These are phyloP conservation scores for Aspergillus arachidicola DNA, from an alignment of 2,329 filamentous ascomycete species.

Conservation along the genomic window DNA sequence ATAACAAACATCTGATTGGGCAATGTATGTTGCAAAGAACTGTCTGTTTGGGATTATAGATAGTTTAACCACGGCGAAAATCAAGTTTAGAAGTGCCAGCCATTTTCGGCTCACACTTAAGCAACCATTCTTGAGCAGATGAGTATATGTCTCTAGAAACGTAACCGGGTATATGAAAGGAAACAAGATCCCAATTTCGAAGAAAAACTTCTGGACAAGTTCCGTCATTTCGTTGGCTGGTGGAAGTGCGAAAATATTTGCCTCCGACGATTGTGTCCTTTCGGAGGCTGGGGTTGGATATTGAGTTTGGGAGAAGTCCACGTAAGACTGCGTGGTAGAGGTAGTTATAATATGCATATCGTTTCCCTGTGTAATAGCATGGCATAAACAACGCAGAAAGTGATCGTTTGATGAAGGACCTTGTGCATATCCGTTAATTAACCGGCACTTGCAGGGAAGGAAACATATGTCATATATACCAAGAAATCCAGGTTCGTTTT, in stretches of 20 bases:
- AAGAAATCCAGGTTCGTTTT: conserved; percentile 41
- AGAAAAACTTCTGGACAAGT: conserved; percentile 27
- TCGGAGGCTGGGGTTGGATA: neutral
- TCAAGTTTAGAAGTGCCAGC: conserved; percentile 35
- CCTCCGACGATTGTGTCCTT: conserved; percentile 12
- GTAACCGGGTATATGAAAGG: conserved; percentile 31
- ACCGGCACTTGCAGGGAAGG: neutral
- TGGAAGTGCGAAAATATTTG: conserved; percentile 24
- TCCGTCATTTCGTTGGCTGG: conserved; percentile 13
- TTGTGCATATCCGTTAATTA: neutral
- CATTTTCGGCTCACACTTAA: conserved; percentile 30
- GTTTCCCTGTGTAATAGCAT: neutral
- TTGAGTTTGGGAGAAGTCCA: neutral
- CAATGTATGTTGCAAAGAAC: neutral
- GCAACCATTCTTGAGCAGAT: conserved; percentile 23
- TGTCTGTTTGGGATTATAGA: neutral
- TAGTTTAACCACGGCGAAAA: conserved; percentile 28
- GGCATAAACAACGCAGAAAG: neutral
- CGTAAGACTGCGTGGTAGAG: neutral
- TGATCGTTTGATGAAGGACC: neutral
- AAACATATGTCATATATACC: conserved; percentile 27
- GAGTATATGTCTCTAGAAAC: conserved; percentile 30
- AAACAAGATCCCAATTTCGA: conserved; percentile 31
- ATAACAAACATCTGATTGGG: neutral
- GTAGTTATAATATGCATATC: neutral